A percentile compares a stretch with the other conserved stretches of the same genome.
Conservation (phyloP, 2,329 filamentous ascomycete species). For the Pseudohalonectria lignicola region DNA sequence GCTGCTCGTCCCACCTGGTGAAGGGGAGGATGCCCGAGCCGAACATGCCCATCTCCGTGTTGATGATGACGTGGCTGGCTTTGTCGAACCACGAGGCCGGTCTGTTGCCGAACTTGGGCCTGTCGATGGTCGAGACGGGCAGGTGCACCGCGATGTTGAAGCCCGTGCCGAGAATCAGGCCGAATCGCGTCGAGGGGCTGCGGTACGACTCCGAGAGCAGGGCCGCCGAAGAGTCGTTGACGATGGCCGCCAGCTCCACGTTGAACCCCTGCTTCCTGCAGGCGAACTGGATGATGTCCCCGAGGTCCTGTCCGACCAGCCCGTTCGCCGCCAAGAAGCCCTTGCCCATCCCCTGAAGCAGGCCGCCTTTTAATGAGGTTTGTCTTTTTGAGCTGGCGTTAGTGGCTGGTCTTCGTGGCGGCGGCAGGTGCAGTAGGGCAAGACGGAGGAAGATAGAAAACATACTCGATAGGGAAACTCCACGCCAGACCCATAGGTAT, state of each 20-base stretch:
- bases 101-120: constrained; percentile 43
- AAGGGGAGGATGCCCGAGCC: constrained; percentile 45
- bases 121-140: constrained; percentile 43
- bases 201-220: constrained; percentile 53
- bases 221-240: constrained; percentile 59
- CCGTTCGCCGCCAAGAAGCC: constrained; percentile 49
- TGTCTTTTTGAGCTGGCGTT: constrained; percentile 32
- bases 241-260: constrained; percentile 47
- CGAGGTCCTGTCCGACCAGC: constrained; percentile 47
- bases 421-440: neutral
- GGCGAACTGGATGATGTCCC: constrained; percentile 43
- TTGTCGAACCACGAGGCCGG: constrained; percentile 44
- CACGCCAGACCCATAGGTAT: constrained; percentile 53
- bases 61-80: constrained; percentile 53
- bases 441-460: constrained; percentile 9
- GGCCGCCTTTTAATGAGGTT: constrained; percentile 49
- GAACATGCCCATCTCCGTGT: constrained; percentile 59
- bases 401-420: constrained; percentile 12
- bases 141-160: constrained; percentile 56
- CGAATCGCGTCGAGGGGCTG: constrained; percentile 47
- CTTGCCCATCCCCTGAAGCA: constrained; percentile 54
- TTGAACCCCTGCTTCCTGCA: constrained; percentile 39
- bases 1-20: constrained; percentile 47
- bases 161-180: constrained; percentile 56
- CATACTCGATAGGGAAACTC: constrained; percentile 62